Evolutionary conservation across 345 rosid species (phyloP).

Genomic region (Citrus medica): DNA sequence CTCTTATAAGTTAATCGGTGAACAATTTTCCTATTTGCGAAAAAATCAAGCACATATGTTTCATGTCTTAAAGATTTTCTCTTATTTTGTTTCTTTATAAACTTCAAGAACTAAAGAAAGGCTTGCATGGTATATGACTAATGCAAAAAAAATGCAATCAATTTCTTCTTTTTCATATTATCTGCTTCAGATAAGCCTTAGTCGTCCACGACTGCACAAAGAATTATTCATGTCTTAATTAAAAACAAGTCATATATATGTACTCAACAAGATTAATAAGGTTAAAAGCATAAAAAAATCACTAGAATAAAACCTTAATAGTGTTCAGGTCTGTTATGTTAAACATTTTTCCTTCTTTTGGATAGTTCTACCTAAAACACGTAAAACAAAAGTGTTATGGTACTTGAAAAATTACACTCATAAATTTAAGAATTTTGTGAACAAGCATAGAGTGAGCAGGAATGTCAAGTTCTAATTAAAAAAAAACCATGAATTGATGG

Average conservation of each 20-base stretch:
- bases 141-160: background rate
- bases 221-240: too few species aligned
- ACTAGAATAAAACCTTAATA: background rate
- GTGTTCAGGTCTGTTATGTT: constrained; percentile 47
- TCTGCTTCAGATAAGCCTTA: too few species aligned
- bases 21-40: background rate
- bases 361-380: constrained; percentile 65
- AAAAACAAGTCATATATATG: too few species aligned
- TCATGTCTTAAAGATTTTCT: background rate
- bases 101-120: too few species aligned
- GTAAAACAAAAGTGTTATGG: constrained; percentile 1
- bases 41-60: background rate
- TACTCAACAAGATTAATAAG: too few species aligned
- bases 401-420: background rate
- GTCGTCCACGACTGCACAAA: too few species aligned
- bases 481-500: background rate
- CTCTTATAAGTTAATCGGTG: background rate
- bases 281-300: background rate
- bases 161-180: background rate
- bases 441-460: background rate
- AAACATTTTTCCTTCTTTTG: constrained; percentile 76
- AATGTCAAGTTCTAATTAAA: background rate
- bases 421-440: background rate
- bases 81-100: background rate
- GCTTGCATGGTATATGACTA: background rate